Base-by-base conservation (phyloP, 306 rosid genomes). In the Acmispon strigosus region DNA sequence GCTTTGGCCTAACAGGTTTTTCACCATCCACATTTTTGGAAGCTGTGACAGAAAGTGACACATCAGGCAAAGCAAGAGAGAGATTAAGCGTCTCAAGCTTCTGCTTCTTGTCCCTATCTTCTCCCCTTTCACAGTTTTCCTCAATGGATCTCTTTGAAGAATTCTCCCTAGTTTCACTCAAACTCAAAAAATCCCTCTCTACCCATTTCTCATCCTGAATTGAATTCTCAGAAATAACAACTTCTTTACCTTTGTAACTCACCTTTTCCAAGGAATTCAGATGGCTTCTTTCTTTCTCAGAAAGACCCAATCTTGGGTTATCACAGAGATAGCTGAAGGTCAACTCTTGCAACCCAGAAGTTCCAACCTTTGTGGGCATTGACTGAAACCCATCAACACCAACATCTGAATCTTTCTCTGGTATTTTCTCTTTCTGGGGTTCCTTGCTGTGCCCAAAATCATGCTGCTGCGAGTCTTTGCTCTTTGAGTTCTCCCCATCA, bases 271-370 rank as follows among this genome's bases (percentile, higher is more conserved):
- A 0, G 8, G 51, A 45, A 45, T 45, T n/a, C 51, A 45, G 51
- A 8, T n/a, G 4, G 17, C 2, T 78, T 72, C 81, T 81, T 11
- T 84, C 91, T 56, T 79, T 84, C 77, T 81, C 84, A 14, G 70
- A 76, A 69, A 82, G 81, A 69, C 67, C 72, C 81, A 84, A 74
- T 51, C 80, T 86, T 39, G 84, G 72, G 69, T 80, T 85, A 2
- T 88, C 96, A 72, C 97, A 90, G 51, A 88, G 92, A 67, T 88
- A 85, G 86, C 89, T 91, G 1, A 91, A 76, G 43, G 97, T 90
- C 65, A 90, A 79, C 82, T 91, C 97, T 74, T 88, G 90, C 2
- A 90, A 60, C 45, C 82, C 76, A 5, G 80, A 75, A 70, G 42
- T 65, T 12, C 73, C 83, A 39, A 72, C 13, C 49, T 73, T 73